Conservation (phyloP, 345 rosid species). For the Eucalyptus microcorys region DNA sequence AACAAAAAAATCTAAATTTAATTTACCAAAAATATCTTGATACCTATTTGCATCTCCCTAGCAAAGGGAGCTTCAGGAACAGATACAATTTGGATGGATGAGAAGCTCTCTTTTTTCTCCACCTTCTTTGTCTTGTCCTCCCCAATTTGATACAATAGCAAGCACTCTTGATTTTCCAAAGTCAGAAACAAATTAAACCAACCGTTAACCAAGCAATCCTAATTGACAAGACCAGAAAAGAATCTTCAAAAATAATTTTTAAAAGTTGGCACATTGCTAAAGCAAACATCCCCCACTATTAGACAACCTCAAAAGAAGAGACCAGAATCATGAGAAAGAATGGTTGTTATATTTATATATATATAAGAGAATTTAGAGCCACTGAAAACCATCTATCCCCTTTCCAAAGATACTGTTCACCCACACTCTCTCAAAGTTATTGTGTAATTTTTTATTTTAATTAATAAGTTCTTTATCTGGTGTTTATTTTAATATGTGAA, state of each 20-base stretch:
- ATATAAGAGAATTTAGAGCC: neutral
- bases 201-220: neutral
- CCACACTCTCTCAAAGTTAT: neutral
- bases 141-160: neutral
- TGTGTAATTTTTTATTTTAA: neutral
- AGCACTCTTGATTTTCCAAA: neutral
- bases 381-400: neutral
- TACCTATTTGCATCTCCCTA: neutral
- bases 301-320: conserved; percentile 35
- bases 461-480: neutral
- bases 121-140: neutral
- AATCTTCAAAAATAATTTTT: neutral
- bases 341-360: conserved; percentile 6
- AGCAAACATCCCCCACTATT: neutral
- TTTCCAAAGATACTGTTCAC: neutral
- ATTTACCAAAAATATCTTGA: neutral
- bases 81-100: neutral
- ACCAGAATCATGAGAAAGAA: conserved; percentile 34
- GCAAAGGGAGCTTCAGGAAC: neutral
- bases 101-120: neutral
- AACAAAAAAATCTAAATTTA: neutral
- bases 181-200: neutral
- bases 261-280: neutral
- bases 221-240: neutral
- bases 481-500: neutral